Conservation (phyloP, 1,139 yeast genomes). For the Magnusiomyces fungicola region DNA sequence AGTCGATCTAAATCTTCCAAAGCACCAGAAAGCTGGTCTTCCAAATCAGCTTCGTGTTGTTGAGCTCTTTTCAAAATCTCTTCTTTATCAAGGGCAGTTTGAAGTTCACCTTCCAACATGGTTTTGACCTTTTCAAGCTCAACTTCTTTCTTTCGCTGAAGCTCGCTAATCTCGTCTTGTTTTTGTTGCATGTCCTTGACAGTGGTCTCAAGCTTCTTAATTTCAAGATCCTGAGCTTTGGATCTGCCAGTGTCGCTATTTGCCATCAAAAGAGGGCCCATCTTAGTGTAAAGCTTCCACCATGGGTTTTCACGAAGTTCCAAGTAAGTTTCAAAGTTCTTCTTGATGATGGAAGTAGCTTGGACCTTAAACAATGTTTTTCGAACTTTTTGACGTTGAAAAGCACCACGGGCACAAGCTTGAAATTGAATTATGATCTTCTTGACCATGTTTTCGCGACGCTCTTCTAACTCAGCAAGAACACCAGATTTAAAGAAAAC, state of each 20-base stretch:
- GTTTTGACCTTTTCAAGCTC: slow-evolving; percentile 35
- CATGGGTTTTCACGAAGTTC: slow-evolving; percentile 61
- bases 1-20: slow-evolving; percentile 34
- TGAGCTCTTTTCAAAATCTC: slow-evolving; percentile 36
- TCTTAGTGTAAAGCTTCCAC: slow-evolving; percentile 64
- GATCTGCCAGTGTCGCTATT: slow-evolving; percentile 51
- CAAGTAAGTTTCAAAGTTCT: slow-evolving; percentile 51
- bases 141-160: slow-evolving; percentile 31
- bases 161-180: slow-evolving; percentile 26
- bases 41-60: slow-evolving; percentile 36
- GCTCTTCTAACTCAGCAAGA: slow-evolving; percentile 80
- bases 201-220: slow-evolving; percentile 38
- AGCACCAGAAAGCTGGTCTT: slow-evolving; percentile 33
- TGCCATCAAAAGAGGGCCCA: slow-evolving; percentile 73
- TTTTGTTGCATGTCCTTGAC: slow-evolving; percentile 20
- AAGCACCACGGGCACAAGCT: slow-evolving; percentile 57
- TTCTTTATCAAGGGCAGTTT: slow-evolving; percentile 40
- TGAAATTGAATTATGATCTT: slow-evolving; percentile 56
- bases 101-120: slow-evolving; percentile 35
- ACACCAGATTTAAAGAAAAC: slow-evolving; percentile 96
- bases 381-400: slow-evolving; percentile 48
- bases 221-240: slow-evolving; percentile 50
- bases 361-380: slow-evolving; percentile 52
- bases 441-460: slow-evolving; percentile 60
- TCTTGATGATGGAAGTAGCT: slow-evolving; percentile 63